Base-by-base conservation (phyloP, 208 protist genomes). In the Porcisia deanei region DNA sequence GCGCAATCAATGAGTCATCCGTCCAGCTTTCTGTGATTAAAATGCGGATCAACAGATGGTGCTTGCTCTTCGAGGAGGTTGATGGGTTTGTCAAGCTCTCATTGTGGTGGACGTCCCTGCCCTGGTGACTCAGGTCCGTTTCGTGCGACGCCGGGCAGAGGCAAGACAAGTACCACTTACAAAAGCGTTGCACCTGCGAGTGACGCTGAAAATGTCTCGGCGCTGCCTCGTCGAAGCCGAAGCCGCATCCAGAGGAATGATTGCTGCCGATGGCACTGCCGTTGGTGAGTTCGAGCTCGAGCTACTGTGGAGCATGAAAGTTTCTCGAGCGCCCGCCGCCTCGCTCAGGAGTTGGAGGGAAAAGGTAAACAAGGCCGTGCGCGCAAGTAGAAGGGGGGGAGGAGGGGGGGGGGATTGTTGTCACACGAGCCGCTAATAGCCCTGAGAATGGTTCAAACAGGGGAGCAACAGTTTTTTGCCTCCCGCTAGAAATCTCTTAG, bases 11-110 rank as follows among this genome's bases (percentile, higher is more conserved):
- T 10, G 84, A 87, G 22, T 84, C 81, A 60, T 91, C 87, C 2
- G 84, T 87, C 83, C 84, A 88, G 58, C 49, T 52, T 63, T 91
- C 87, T 30, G 61, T 47, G 45, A 81, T 25, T 22, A 91, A 76
- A 41, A 91, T 73, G 16, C 76, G 81, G 81, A 91, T 82, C 1
- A 86, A 53, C 54, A 70, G 71, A 52, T 72, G 74, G 16, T 61
- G 52, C 7, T 57, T 52, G 47, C 47, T 52, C 47, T 52, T 52
- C 47, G 5, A 12, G 47, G 47, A 14, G 47, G 47, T 12, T 52
- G 47, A 43, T 37, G 47, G 22, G 49, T 14, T 0, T 53, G 34
- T 34, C 60, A 41, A 69, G 45, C 25, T 41, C 39, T 52, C 9
- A 22, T 67, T 41, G 57, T 37, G 20, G 68, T 57, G 43, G 54